Base-by-base conservation (phyloP, 116 monocot genomes). In the Cymodocea nodosa region DNA sequence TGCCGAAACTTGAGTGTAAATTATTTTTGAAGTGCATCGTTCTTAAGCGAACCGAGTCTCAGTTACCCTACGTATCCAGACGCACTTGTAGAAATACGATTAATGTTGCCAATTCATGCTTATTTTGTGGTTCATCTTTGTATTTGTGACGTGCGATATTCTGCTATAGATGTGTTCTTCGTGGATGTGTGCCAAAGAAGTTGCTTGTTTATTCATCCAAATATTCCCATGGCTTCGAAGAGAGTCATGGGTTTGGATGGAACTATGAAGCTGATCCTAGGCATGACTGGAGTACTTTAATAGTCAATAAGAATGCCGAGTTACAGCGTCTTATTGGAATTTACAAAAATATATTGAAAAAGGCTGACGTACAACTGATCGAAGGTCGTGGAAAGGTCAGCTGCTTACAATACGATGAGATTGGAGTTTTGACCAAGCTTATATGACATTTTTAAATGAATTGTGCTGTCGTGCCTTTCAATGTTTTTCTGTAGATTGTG, bases 311-410 rank as follows among this genome's bases (percentile, higher is more conserved):
- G 77, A 99, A 92, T 80, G 92, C 89, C 35, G 99, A 99, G 60
- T 73, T 99, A 70, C 89, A 92, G 23, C 92, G 99, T 50, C 81
- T 99, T 5, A 92, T 76, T 18, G 92, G 92, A 14, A 92, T 99
- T 68, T 99, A 99, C 79, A 89, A 89, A 70, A 99, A 89, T 62
- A 83, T 83, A 53, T 69, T 99, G 61, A 86, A 81, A 14, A 99
- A 83, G 81, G 77, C 92, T 56, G 81, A 84, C 34, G 99, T 99
- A 3, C 75, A 82, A 71, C 73, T 99, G 67, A 92, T 99, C 66
- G 99, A 99, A 83, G 99, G 92, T 36, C 92, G 92, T 72, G 99
- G 99, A 70, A 92, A 92, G 99, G 99, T 99, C 60, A 62, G 74
- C 56, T 76, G 59, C 59, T 62, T 80, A 74, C 23, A 34, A 0